Conservation (phyloP, 768 basidiomycete genomes). For the Leccinum olivaceopallidum region DNA sequence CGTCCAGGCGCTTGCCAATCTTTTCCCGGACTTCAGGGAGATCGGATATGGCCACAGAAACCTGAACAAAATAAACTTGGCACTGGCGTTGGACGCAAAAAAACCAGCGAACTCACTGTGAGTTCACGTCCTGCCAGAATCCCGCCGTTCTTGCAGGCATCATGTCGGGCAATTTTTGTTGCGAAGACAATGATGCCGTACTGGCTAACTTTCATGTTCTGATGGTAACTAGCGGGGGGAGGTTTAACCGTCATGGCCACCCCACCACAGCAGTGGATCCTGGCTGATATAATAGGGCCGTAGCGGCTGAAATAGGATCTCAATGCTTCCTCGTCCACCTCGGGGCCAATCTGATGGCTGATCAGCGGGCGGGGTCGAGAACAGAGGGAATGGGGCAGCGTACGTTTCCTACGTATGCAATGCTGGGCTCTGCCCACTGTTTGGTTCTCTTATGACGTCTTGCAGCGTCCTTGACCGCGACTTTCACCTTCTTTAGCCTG, state of each 20-base stretch:
- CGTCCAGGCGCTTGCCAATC: slow-evolving; percentile 24
- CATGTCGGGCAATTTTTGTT: slow-evolving; percentile 35
- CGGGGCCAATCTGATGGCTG: slow-evolving; percentile 34
- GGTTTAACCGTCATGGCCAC: slow-evolving; percentile 29
- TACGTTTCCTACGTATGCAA: slow-evolving; percentile 66
- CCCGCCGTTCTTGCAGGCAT: slow-evolving; percentile 45
- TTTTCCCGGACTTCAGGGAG: slow-evolving; percentile 37
- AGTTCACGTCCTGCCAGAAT: slow-evolving; percentile 40
- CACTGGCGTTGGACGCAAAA: background rate
- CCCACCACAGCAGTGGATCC: slow-evolving; percentile 35
- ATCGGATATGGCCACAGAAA: slow-evolving; percentile 30
- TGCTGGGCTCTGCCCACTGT: slow-evolving; percentile 23
- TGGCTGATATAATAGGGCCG: slow-evolving; percentile 23
- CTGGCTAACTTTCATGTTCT: slow-evolving; percentile 42
- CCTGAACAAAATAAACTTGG: slow-evolving; percentile 18
- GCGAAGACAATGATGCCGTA: slow-evolving; percentile 56
- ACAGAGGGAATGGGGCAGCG: slow-evolving; percentile 22
- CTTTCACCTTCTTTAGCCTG: slow-evolving; percentile 14
- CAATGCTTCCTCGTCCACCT: slow-evolving; percentile 26
- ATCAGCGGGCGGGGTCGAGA: slow-evolving; percentile 6
- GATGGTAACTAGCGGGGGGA: slow-evolving; percentile 28
- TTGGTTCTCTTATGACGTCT: slow-evolving; percentile 17
- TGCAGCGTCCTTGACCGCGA: slow-evolving; percentile 18
- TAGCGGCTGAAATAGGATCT: slow-evolving; percentile 24
- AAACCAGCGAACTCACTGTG: slow-evolving; percentile 36